A percentile compares a stretch with the other conserved stretches of the same genome.
phyloP scores from a whole-genome alignment of 305 asterid species.

The Striga hermonthica region DNA sequence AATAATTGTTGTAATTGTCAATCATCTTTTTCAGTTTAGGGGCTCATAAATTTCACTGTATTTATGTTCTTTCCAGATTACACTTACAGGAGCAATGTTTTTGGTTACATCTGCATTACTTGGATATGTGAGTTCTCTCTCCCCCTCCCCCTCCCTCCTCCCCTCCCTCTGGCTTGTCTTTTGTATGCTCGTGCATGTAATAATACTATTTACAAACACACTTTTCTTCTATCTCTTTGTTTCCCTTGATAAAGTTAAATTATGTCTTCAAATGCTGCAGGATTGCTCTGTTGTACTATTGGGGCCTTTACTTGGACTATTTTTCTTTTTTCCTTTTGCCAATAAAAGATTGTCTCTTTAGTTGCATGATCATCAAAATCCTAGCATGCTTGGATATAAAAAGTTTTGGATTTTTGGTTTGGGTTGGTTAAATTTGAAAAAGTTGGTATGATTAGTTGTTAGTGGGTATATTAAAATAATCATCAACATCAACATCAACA shows the following conservation, averaged over 20 bases:
- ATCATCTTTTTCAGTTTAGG: constrained; percentile 16
- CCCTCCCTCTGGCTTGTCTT: no score
- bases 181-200: no score
- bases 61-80: constrained; percentile 50
- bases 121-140: constrained; percentile 69
- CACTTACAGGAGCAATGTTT: constrained; percentile 80
- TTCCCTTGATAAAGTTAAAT: neutral
- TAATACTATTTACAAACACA: neutral
- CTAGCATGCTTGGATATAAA: no score
- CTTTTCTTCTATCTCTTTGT: neutral
- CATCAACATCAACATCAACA: no score
- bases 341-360: neutral
- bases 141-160: constrained; percentile 15
- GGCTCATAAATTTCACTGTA: constrained; percentile 28
- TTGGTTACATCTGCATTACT: constrained; percentile 74
- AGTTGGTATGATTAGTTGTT: no score
- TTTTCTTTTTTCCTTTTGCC: neutral
- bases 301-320: neutral
- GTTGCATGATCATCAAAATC: neutral
- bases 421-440: no score
- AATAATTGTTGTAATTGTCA: constrained; percentile 13
- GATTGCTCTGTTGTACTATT: neutral
- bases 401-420: no score
- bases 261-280: neutral
- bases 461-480: no score